These are phyloP conservation scores for Leccinum aurantiacum DNA, from an alignment of 768 basidiomycete genomes.

Conservation along the genomic window DNA sequence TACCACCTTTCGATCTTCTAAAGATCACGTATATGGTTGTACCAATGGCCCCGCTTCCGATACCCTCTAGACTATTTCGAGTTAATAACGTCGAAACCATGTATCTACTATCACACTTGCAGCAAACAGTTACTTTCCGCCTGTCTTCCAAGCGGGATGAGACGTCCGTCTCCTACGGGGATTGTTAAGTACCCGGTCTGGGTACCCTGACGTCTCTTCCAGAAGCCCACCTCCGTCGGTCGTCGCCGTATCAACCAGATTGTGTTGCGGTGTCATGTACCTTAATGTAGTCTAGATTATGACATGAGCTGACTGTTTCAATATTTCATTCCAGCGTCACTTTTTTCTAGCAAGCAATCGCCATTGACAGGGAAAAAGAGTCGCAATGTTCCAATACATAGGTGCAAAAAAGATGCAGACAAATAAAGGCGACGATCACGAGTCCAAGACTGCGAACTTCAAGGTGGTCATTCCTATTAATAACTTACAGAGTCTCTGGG, in stretches of 20 bases:
- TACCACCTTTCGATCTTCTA: conserved; percentile 14
- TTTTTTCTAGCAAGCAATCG: not conserved
- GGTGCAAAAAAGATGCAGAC: not conserved
- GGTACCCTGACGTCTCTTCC: not conserved
- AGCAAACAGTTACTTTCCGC: conserved; percentile 11
- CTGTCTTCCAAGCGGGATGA: not conserved
- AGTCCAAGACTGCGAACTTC: not conserved
- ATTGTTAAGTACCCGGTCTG: conserved; percentile 2
- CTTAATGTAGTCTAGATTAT: conserved; percentile 1
- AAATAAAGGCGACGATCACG: not conserved
- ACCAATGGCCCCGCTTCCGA: conserved; percentile 20
- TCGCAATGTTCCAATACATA: not conserved
- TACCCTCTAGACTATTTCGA: conserved; percentile 32
- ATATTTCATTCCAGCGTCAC: conserved; percentile 2
- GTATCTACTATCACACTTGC: conserved; percentile 29
- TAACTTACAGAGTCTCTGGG: not conserved
- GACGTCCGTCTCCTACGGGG: not conserved
- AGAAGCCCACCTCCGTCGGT: not conserved
- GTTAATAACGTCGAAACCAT: conserved; percentile 30
- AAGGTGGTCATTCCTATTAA: not conserved
- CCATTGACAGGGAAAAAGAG: not conserved
- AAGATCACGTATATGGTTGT: conserved; percentile 26
- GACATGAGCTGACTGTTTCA: conserved; percentile 1
- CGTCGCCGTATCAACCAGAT: conserved; percentile 7
- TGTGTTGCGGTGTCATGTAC: not conserved